phyloP scores from a whole-genome alignment of 768 basidiomycete genomes.

The Sarcodon sp. region DNA sequence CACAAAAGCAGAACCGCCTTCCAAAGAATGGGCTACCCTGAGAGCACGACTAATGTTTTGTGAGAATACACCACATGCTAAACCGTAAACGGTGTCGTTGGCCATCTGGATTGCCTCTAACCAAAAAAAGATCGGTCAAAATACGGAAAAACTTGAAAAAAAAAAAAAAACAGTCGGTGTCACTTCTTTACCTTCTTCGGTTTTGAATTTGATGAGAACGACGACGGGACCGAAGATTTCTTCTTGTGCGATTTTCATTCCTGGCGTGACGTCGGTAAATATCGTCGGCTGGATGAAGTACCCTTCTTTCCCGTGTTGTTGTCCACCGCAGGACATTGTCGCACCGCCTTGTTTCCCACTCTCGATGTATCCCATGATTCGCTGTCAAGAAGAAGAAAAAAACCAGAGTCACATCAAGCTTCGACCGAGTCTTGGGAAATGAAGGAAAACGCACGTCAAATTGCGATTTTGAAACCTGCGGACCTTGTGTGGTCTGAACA shows the following conservation, averaged over 20 bases:
- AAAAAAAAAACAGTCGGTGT: too few relatives aligned
- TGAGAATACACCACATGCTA: slow-evolving; percentile 75
- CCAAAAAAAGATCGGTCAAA: too few relatives aligned
- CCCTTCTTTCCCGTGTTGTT: slow-evolving; percentile 39
- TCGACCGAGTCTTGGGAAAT: too few relatives aligned
- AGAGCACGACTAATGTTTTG: slow-evolving; percentile 67
- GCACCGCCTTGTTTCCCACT: slow-evolving; percentile 48
- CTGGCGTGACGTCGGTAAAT: slow-evolving; percentile 40
- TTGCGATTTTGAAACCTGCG: slow-evolving; percentile 57
- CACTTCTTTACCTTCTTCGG: slow-evolving; percentile 29
- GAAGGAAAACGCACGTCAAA: slow-evolving; percentile 37
- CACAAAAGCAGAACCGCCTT: slow-evolving; percentile 27
- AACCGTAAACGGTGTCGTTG: slow-evolving; percentile 81
- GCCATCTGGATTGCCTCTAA: slow-evolving; percentile 49
- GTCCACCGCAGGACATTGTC: slow-evolving; percentile 39
- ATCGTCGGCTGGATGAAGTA: slow-evolving; percentile 54
- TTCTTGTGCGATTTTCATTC: slow-evolving; percentile 46
- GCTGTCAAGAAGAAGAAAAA: slow-evolving; percentile 17
- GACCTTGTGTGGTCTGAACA: slow-evolving; percentile 15
- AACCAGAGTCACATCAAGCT: too few relatives aligned
- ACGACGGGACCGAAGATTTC: slow-evolving; percentile 59
- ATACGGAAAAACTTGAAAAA: too few relatives aligned
- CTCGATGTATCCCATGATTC: slow-evolving; percentile 50
- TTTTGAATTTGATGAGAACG: slow-evolving; percentile 53
- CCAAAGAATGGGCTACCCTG: slow-evolving; percentile 45